Percentiles rank a stretch among this genome's conserved stretches.
phyloP scores from a whole-genome alignment of 345 rosid genomes.

The Crucihimalaya himalaica region DNA sequence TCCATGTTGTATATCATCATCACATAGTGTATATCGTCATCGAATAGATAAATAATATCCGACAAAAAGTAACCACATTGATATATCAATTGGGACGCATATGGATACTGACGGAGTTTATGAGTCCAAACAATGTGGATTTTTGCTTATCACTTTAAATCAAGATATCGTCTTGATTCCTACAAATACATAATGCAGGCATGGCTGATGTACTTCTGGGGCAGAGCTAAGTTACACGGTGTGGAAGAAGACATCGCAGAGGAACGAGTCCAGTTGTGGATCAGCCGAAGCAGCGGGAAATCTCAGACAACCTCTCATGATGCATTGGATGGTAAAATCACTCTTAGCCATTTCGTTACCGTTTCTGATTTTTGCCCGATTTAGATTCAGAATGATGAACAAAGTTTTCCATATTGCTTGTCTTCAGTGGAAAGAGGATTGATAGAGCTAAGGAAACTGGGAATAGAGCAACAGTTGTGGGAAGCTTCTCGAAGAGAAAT shows the following conservation, averaged over 20 bases:
- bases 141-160: background rate
- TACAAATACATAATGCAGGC: slow-evolving; percentile 49
- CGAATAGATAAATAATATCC: background rate
- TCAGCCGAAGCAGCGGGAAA: slow-evolving; percentile 54
- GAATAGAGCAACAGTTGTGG: slow-evolving; percentile 90
- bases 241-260: slow-evolving; percentile 85
- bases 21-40: slow-evolving; percentile 2
- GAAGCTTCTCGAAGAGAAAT: slow-evolving; percentile 84
- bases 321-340: slow-evolving; percentile 71
- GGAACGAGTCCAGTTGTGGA: slow-evolving; percentile 77
- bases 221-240: slow-evolving; percentile 69
- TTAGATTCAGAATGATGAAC: background rate
- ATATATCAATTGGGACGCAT: background rate
- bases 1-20: slow-evolving; percentile 12
- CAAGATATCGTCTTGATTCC: background rate
- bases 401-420: background rate
- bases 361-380: background rate
- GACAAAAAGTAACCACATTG: background rate
- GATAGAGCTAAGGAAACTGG: slow-evolving; percentile 75
- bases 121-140: background rate
- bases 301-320: slow-evolving; percentile 68
- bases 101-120: background rate
- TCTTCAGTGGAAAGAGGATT: slow-evolving; percentile 78
- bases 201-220: slow-evolving; percentile 89
- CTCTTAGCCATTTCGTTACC: background rate